Conservation (phyloP, 805 yeast genomes). For the Spathaspora arborariae region DNA sequence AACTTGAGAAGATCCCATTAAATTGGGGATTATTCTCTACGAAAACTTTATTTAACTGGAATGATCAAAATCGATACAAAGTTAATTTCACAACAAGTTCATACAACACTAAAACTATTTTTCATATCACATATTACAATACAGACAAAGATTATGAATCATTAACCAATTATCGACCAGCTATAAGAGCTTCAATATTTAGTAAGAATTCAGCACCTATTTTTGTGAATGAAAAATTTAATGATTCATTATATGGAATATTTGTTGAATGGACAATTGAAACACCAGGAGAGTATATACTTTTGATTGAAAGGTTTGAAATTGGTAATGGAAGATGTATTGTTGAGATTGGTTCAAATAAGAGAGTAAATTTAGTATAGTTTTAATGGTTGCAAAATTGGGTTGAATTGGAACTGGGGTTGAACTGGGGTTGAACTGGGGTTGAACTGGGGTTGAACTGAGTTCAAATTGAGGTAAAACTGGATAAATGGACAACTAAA, state of each 20-base stretch:
- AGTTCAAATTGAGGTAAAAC: too few species aligned
- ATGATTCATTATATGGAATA: slow-evolving; percentile 41
- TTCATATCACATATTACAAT: slow-evolving; percentile 23
- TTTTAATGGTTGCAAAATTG: too few species aligned
- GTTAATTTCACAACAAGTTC: slow-evolving; percentile 20
- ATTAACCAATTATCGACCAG: slow-evolving; percentile 39
- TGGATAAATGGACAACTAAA: too few species aligned
- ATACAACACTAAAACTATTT: slow-evolving; percentile 18
- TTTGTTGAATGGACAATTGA: slow-evolving; percentile 30
- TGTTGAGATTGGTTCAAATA: slow-evolving; percentile 34
- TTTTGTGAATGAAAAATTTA: slow-evolving; percentile 35
- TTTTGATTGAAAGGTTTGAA: slow-evolving; percentile 49
- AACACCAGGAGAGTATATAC: slow-evolving; percentile 27
- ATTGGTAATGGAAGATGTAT: slow-evolving; percentile 37
- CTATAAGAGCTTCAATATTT: slow-evolving; percentile 44
- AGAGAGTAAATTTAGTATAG: slow-evolving; percentile 1
- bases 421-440: too few species aligned
- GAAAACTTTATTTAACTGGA: slow-evolving; percentile 30
- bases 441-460: too few species aligned
- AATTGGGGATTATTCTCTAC: slow-evolving; percentile 7
- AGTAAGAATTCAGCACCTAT: slow-evolving; percentile 24
- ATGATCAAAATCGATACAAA: slow-evolving; percentile 34
- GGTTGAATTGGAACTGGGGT: too few species aligned
- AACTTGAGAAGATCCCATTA: slow-evolving; percentile 3
- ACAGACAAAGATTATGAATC: slow-evolving; percentile 9